Conservation (phyloP, 2,329 filamentous ascomycete genomes). For the Alternaria ventricosa region DNA sequence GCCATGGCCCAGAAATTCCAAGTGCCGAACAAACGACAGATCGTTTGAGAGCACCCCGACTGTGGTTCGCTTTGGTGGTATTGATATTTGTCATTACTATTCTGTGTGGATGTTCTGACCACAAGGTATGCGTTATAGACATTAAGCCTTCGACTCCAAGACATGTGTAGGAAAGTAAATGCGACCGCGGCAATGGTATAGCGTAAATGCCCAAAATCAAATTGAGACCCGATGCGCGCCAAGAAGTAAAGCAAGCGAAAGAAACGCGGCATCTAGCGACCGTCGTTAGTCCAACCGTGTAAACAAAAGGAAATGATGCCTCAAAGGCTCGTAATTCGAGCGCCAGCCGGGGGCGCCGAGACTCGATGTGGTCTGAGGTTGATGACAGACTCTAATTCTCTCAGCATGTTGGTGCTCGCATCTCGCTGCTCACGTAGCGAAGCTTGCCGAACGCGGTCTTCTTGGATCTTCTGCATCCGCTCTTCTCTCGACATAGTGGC, state of each 20-base stretch:
- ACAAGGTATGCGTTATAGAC: constrained; percentile 10
- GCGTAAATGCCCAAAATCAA: constrained; percentile 19
- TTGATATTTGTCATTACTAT: constrained; percentile 8
- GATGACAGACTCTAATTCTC: constrained; percentile 91
- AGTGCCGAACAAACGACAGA: not conserved
- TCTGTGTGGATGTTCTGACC: constrained; percentile 2
- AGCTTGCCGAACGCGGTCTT: constrained; percentile 80
- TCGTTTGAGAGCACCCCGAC: not conserved
- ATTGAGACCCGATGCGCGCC: constrained; percentile 6
- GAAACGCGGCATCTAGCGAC: constrained; percentile 13
- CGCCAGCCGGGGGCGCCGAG: constrained; percentile 24
- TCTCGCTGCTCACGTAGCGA: constrained; percentile 76
- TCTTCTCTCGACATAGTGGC: constrained; percentile 82
- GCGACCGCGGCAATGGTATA: constrained; percentile 21
- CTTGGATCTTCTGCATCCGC: constrained; percentile 83
- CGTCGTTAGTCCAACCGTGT: constrained; percentile 20
- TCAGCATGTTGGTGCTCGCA: constrained; percentile 86
- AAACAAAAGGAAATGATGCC: constrained; percentile 12
- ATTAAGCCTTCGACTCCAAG: constrained; percentile 5
- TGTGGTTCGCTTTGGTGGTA: not conserved
- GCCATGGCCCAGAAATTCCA: not conserved
- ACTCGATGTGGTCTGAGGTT: constrained; percentile 40
- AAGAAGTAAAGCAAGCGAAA: not conserved
- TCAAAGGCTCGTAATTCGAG: constrained; percentile 45
- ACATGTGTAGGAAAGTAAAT: constrained; percentile 4